Conservation (phyloP, 805 yeast genomes). For the Kodamaea hsintzibuensis region DNA sequence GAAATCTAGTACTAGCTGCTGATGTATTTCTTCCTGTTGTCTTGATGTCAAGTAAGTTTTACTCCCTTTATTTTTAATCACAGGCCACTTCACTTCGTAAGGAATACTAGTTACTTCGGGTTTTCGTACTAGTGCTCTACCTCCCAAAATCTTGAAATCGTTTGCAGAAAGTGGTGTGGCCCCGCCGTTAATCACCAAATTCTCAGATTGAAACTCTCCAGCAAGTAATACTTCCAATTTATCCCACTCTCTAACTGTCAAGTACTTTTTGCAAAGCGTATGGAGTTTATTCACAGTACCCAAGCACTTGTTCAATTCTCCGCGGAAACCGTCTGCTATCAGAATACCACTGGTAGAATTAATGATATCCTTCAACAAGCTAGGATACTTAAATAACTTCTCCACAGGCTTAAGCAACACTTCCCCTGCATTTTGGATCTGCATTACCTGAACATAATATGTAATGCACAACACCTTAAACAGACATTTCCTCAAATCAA, state of each 20-base stretch:
- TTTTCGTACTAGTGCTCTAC: background rate
- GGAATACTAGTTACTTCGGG: background rate
- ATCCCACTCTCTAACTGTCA: background rate
- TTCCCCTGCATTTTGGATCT: background rate
- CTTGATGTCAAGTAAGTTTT: background rate
- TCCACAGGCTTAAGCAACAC: slow-evolving; percentile 7
- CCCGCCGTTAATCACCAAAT: background rate
- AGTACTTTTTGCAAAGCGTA: slow-evolving; percentile 5
- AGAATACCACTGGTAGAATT: background rate
- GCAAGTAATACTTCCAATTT: slow-evolving; percentile 2
- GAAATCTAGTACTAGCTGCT: background rate
- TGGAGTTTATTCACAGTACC: slow-evolving; percentile 8
- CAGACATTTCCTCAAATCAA: slow-evolving; percentile 1
- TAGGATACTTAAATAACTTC: slow-evolving; percentile 7
- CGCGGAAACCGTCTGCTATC: slow-evolving; percentile 1
- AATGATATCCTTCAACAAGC: slow-evolving; percentile 4
- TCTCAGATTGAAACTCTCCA: background rate
- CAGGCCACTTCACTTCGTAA: background rate
- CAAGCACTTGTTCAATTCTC: slow-evolving; percentile 6
- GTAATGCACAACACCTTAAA: background rate
- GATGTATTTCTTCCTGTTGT: background rate
- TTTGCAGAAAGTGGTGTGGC: slow-evolving; percentile 1
- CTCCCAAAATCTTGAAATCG: background rate
- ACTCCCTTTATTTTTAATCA: too few species aligned
- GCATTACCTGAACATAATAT: slow-evolving; percentile 1